Conservation (phyloP, 495 filamentous ascomycete species). For the Letharia lupina region DNA sequence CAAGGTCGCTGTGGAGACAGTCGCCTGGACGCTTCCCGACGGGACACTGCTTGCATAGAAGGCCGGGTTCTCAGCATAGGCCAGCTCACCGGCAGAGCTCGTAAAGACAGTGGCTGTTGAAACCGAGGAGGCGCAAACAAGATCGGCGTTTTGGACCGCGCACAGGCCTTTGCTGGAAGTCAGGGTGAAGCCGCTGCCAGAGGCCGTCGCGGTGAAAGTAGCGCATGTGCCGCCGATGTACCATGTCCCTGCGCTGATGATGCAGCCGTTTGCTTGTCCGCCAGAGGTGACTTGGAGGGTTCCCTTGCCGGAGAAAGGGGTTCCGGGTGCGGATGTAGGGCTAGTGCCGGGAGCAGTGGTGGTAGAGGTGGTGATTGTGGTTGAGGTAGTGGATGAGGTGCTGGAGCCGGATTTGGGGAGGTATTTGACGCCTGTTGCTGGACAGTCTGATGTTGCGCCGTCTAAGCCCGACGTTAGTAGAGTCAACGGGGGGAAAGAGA, state of each 20-base stretch:
- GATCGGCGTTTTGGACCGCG: constrained; percentile 37
- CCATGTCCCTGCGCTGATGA: constrained; percentile 64
- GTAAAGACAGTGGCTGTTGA: constrained; percentile 38
- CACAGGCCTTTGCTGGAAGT: constrained; percentile 53
- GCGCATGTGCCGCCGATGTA: constrained; percentile 62
- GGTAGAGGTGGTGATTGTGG: constrained; percentile 30
- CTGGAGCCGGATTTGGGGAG: constrained; percentile 48
- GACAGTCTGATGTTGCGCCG: constrained; percentile 55
- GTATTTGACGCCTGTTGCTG: constrained; percentile 53
- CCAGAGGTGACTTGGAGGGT: constrained; percentile 48
- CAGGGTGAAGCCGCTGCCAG: constrained; percentile 50
- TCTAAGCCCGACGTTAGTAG: constrained; percentile 30
- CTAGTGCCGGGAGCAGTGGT: constrained; percentile 30
- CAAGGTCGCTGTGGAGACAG: constrained; percentile 29
- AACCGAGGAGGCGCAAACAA: constrained; percentile 45
- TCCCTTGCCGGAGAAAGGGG: constrained; percentile 48
- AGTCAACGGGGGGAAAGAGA: background rate
- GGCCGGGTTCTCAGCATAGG: constrained; percentile 40
- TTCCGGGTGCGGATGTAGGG: constrained; percentile 37
- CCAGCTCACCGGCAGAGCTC: constrained; percentile 37
- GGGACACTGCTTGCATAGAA: constrained; percentile 54
- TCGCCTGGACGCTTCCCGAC: constrained; percentile 38
- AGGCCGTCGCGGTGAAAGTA: constrained; percentile 48
- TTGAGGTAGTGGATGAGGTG: constrained; percentile 26
- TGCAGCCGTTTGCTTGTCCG: constrained; percentile 51